These are phyloP conservation scores for Elymus sibiricus DNA, from an alignment of 176 grass and related monocot genomes.

Conservation along the genomic window DNA sequence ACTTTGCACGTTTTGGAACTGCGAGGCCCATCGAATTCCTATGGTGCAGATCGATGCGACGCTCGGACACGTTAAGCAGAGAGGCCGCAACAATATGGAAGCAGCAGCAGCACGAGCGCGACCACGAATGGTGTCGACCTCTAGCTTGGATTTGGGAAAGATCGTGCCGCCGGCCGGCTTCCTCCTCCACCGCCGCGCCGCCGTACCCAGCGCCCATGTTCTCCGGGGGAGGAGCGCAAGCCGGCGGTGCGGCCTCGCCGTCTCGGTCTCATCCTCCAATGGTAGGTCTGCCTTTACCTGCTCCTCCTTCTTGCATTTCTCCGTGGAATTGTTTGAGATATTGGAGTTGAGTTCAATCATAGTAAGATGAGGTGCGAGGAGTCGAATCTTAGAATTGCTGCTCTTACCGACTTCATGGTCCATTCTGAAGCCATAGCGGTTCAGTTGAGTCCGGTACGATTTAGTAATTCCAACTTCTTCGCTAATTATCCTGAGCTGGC, in stretches of 20 bases:
- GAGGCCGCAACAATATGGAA: not conserved
- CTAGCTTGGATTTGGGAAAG: conserved; percentile 21
- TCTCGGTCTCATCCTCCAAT: conserved; percentile 31
- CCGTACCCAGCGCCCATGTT: not conserved
- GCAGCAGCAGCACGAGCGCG: not conserved
- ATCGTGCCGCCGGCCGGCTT: not conserved
- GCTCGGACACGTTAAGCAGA: not conserved
- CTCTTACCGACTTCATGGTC: not conserved
- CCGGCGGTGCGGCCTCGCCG: not conserved
- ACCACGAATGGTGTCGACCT: conserved; percentile 14
- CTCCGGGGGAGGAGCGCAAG: not conserved
- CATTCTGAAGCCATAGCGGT: not conserved
- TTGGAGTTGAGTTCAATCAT: not conserved
- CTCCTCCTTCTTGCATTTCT: not conserved
- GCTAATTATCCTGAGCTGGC: not conserved
- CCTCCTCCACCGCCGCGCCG: not conserved
- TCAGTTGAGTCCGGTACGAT: not conserved
- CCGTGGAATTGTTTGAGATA: not conserved
- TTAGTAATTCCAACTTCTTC: not conserved
- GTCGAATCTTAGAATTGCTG: not conserved
- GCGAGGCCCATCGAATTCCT: not conserved
- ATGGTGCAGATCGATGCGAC: conserved; percentile 32
- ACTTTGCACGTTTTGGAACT: not conserved
- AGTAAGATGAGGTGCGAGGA: not conserved
- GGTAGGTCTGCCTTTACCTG: conserved; percentile 26